phyloP scores from a whole-genome alignment of 345 rosid species.

The Eutrema japonicum region DNA sequence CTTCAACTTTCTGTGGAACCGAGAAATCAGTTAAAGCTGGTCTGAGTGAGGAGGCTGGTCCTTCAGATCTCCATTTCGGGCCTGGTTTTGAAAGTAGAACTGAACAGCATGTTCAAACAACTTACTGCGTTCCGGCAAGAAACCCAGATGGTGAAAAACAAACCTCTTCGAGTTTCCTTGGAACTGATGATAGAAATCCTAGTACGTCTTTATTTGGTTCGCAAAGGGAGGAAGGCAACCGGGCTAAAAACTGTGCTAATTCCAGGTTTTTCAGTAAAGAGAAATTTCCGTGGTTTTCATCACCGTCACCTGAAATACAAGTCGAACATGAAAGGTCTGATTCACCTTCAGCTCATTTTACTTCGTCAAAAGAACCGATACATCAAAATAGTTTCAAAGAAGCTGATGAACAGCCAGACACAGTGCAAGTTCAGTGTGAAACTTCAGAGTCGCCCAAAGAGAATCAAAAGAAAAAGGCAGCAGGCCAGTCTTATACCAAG shows the following conservation, averaged over 20 bases:
- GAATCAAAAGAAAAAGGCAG: constrained; percentile 16
- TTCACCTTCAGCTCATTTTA: constrained; percentile 12
- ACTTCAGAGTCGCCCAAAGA: constrained; percentile 11
- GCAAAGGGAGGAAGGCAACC: constrained; percentile 24
- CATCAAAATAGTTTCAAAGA: constrained; percentile 30
- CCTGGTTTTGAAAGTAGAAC: constrained; percentile 35
- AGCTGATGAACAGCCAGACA: constrained; percentile 20
- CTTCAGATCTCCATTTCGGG: constrained; percentile 24
- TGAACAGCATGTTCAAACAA: constrained; percentile 35
- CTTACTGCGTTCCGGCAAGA: constrained; percentile 39
- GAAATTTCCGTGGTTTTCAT: constrained; percentile 30
- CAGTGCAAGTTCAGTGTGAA: constrained; percentile 36
- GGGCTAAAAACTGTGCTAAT: constrained; percentile 18
- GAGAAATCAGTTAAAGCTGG: constrained; percentile 34
- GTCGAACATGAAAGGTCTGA: constrained; percentile 37
- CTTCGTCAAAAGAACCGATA: constrained; percentile 31
- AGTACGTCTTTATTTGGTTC: constrained; percentile 32
- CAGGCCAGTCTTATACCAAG: constrained; percentile 16
- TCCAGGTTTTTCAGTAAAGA: constrained; percentile 30
- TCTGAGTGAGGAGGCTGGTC: constrained; percentile 32
- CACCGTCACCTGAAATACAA: constrained; percentile 37
- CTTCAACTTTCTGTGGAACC: constrained; percentile 33
- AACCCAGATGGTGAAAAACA: constrained; percentile 38
- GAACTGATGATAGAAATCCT: constrained; percentile 32
- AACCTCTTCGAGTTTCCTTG: constrained; percentile 32